A percentile compares a stretch with the other conserved stretches of the same genome.
phyloP scores from a whole-genome alignment of 2,329 filamentous ascomycete genomes.

The Pseudogymnoascus sp. region DNA sequence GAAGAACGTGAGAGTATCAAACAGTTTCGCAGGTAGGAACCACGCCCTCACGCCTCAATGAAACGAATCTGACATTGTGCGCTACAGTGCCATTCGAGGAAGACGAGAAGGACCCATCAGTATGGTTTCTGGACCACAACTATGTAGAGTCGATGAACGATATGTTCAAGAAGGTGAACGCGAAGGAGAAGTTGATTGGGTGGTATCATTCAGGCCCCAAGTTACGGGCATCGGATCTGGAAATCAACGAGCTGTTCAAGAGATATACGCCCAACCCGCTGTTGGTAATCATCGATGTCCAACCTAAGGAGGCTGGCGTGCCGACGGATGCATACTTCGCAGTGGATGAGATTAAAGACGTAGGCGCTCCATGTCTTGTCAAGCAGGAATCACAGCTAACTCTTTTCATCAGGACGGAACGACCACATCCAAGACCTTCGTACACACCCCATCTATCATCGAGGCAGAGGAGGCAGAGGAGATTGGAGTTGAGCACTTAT shows the following conservation, averaged over 20 bases:
- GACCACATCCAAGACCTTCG: slow-evolving; percentile 93
- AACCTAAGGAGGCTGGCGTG: slow-evolving; percentile 95
- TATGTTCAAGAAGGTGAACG: slow-evolving; percentile 99
- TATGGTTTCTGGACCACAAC: slow-evolving; percentile 99
- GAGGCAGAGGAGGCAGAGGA: slow-evolving; percentile 98
- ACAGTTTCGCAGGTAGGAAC: slow-evolving; percentile 87
- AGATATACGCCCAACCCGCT: slow-evolving; percentile 95
- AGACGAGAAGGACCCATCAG: slow-evolving; percentile 95
- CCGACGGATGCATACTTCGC: slow-evolving; percentile 99
- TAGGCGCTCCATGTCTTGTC: slow-evolving; percentile 39
- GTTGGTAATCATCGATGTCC: slow-evolving; percentile 95
- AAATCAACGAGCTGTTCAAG: slow-evolving; percentile 99
- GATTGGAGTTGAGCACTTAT: slow-evolving; percentile 94
- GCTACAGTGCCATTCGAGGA: slow-evolving; percentile 88
- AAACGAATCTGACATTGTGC: slow-evolving; percentile 19
- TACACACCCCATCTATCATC: slow-evolving; percentile 96
- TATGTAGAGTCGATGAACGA: slow-evolving; percentile 99
- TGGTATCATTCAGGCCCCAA: slow-evolving; percentile 99
- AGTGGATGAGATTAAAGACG: slow-evolving; percentile 98
- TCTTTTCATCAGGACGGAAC: slow-evolving; percentile 71
- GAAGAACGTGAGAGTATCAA: slow-evolving; percentile 92
- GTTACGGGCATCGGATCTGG: slow-evolving; percentile 88
- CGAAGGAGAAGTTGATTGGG: slow-evolving; percentile 95
- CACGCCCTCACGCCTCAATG: background rate
- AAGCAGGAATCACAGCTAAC: slow-evolving; percentile 13